Base-by-base conservation (phyloP, 202 grass and related monocot species). In the Zizania palustris region DNA sequence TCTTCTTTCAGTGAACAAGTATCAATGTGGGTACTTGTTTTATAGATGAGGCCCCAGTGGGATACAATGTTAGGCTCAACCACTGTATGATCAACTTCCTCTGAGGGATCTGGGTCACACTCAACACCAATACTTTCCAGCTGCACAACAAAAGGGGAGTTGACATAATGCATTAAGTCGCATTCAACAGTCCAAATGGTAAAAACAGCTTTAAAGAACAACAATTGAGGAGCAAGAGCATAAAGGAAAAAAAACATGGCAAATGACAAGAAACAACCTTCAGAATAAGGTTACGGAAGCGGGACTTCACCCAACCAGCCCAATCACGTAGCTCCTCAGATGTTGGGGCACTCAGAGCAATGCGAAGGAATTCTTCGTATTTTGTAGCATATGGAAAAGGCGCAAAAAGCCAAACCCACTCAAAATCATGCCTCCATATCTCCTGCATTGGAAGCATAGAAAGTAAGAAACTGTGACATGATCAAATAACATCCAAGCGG, bases 301-400 rank as follows among this genome's bases (percentile, higher is more conserved):
- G 87, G 12, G 84, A 93, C 78, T 93, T 93, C 55, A 93, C 87
- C 91, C 91, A 93, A 73, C 87, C 91, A 66, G 58, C 56, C 91
- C 91, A 93, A 13, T 93, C 82, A 34, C 33, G 60, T 76, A 90
- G 82, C 44, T 93, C 86, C 28, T 68, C 61, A 51, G n/a, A 69
- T 5, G 48, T 80, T 53, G 74, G 74, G 33, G 87, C 78, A 85
- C 69, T 66, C 48, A 93, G 72, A 78, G 80, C 51, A 74, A 93
- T 83, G 14, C 78, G 69, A 63, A 93, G 64, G 72, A 93, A 93
- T 8, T 73, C 70, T 43, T 36, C 11, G 65, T 90, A 79, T 40
- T 35, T 77, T 53, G 66, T 21, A 9, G 33, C 22, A 73, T 93
- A 93, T 13, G 85, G 85, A 76, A 80, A 93, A 18, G 82, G 71